Percentiles rank a stretch among this genome's conserved stretches.
Conservation (phyloP, 495 filamentous ascomycete genomes). For the Thozetella sp. region DNA sequence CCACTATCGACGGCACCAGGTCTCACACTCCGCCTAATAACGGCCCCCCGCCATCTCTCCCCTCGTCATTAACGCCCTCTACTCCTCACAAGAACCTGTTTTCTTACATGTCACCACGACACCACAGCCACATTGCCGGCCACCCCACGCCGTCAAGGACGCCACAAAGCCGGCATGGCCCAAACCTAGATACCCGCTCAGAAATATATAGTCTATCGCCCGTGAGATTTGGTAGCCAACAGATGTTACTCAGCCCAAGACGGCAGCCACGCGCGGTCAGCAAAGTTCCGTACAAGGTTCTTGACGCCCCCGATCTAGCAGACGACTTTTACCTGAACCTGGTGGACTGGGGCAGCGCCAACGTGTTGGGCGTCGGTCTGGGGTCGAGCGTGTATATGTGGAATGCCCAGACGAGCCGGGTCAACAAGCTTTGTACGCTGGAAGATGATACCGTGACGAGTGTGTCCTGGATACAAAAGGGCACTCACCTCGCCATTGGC, state of each 20-base stretch:
- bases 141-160: slow-evolving; percentile 88
- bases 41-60: slow-evolving; percentile 55
- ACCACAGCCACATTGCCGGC: slow-evolving; percentile 62
- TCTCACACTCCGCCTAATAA: slow-evolving; percentile 81
- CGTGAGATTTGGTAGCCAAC: slow-evolving; percentile 85
- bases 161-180: slow-evolving; percentile 80
- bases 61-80: slow-evolving; percentile 78
- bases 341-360: slow-evolving; percentile 97
- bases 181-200: slow-evolving; percentile 82
- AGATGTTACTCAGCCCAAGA: slow-evolving; percentile 85
- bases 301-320: slow-evolving; percentile 93
- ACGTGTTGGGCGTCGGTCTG: slow-evolving; percentile 88
- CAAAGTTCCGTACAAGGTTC: slow-evolving; percentile 96
- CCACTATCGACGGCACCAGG: slow-evolving; percentile 66
- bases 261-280: slow-evolving; percentile 86
- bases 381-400: slow-evolving; percentile 98
- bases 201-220: slow-evolving; percentile 94
- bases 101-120: slow-evolving; percentile 82
- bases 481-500: slow-evolving; percentile 92
- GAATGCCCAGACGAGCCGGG: slow-evolving; percentile 84
- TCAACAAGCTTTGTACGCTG: slow-evolving; percentile 91
- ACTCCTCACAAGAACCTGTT: slow-evolving; percentile 98
- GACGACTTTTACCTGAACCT: slow-evolving; percentile 98
- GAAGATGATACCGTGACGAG: slow-evolving; percentile 94
- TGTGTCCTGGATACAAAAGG: slow-evolving; percentile 96